Evolutionary conservation across 768 basidiomycete genomes (phyloP), one percentile per base, ranked within the genome.

Genomic region (Thelephora ganbajun): DNA sequence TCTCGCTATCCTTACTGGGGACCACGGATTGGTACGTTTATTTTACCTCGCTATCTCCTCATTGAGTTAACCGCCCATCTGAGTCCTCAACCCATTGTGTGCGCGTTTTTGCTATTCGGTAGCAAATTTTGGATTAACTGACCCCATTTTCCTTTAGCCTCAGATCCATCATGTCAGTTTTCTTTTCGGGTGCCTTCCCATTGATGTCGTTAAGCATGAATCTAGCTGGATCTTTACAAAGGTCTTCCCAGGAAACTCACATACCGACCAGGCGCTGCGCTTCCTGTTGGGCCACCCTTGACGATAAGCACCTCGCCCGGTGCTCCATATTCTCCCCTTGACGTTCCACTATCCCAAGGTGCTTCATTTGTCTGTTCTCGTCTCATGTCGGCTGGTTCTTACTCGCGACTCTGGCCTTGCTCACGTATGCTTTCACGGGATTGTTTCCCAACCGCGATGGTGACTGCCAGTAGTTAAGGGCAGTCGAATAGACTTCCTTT

Each of bases 281-380:
- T 90, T 88, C 60, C 66, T 90, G 9, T 72, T 90, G 5, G 76
- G 85, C 50, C 86, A 88, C 62, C 85, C 86, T 2, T 70, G 86
- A 41, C 72, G 80, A 70, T 80, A 54, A 13, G 63, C 48, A 16
- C 2, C 1, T 6, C 3, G 19, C 19, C 1, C 26, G 50, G 18
- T n/a, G 1, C 33, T 36, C 39, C 9, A 33, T 4, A 3, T 5
- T 35, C 46, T 23, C 4, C 23, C 36, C 26, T 18, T 37, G 3
- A 9, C 46, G 44, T 22, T 35, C 5, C 13, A n/a, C 6, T 12
- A 11, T 35, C 43, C 16, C 22, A 39, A 75, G 76, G 51, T 77
- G 81, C 56, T 85, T 78, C 54, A 56, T 83, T 19, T 85, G 83
- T 59, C 61, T 85, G 61, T 85, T 86, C 53, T 82, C 81, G 0